These are phyloP conservation scores for Daedalea quercina DNA, from an alignment of 768 basidiomycete genomes.

Conservation along the genomic window DNA sequence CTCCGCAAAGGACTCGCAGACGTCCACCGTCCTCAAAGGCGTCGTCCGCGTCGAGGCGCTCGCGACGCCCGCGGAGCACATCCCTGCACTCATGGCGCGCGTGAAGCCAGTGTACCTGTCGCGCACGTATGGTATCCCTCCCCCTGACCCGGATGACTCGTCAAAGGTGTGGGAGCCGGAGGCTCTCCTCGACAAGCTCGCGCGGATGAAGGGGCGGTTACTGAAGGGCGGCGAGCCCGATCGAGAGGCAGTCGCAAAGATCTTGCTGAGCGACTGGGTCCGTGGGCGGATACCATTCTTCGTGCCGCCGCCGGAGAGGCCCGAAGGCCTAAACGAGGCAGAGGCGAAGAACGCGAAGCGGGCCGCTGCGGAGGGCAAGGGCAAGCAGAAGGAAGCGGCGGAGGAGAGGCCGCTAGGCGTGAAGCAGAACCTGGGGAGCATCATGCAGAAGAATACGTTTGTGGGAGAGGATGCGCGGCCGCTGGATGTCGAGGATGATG, in stretches of 20 bases:
- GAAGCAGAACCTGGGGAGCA: slow-evolving; percentile 79
- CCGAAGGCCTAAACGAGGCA: slow-evolving; percentile 59
- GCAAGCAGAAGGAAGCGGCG: slow-evolving; percentile 29
- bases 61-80: slow-evolving; percentile 86
- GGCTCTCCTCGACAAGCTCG: slow-evolving; percentile 76
- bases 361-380: slow-evolving; percentile 23
- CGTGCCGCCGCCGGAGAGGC: slow-evolving; percentile 81
- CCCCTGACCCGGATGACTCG: slow-evolving; percentile 51
- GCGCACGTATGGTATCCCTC: slow-evolving; percentile 69
- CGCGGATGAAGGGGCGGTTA: slow-evolving; percentile 85
- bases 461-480: slow-evolving; percentile 76
- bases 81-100: slow-evolving; percentile 79
- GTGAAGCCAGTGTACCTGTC: slow-evolving; percentile 93
- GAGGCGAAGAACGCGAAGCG: slow-evolving; percentile 44
- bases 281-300: slow-evolving; percentile 96
- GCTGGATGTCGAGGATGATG: slow-evolving; percentile 41
- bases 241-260: slow-evolving; percentile 87
- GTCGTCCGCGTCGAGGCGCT: slow-evolving; percentile 95
- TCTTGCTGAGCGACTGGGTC: slow-evolving; percentile 95
- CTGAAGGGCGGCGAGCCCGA: slow-evolving; percentile 95
- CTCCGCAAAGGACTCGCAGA: slow-evolving; percentile 85
- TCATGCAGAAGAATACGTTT: slow-evolving; percentile 86
- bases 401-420: slow-evolving; percentile 44
- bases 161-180: slow-evolving; percentile 62
- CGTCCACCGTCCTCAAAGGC: slow-evolving; percentile 90